phyloP scores from a whole-genome alignment of 805 yeast species.

The Monosporozyma unispora region DNA sequence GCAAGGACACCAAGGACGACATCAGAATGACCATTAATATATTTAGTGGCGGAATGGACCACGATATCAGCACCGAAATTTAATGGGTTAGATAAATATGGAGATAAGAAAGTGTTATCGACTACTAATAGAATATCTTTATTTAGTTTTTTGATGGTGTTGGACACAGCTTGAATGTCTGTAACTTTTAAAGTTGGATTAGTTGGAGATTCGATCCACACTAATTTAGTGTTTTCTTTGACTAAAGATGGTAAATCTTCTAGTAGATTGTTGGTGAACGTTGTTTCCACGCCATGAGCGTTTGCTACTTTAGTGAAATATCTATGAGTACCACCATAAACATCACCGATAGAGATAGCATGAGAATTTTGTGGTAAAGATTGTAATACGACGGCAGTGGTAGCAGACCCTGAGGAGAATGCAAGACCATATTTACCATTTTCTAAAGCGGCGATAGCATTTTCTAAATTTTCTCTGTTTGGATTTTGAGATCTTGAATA shows the following conservation, averaged over 20 bases:
- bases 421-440: slow-evolving; percentile 69
- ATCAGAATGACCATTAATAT: slow-evolving; percentile 87
- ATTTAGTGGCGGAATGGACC: slow-evolving; percentile 83
- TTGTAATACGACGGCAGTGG: slow-evolving; percentile 70
- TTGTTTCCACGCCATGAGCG: slow-evolving; percentile 63
- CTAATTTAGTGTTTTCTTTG: slow-evolving; percentile 57
- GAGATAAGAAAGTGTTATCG: slow-evolving; percentile 83
- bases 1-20: slow-evolving; percentile 82
- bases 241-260: slow-evolving; percentile 48
- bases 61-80: slow-evolving; percentile 79
- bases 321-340: slow-evolving; percentile 87
- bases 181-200: slow-evolving; percentile 80
- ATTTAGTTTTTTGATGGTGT: slow-evolving; percentile 41
- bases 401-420: slow-evolving; percentile 78
- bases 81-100: slow-evolving; percentile 80
- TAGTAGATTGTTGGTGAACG: slow-evolving; percentile 58
- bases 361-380: slow-evolving; percentile 64
- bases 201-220: slow-evolving; percentile 85
- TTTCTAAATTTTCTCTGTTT: slow-evolving; percentile 73
- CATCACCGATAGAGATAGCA: slow-evolving; percentile 73
- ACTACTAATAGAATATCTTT: slow-evolving; percentile 57
- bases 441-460: slow-evolving; percentile 71
- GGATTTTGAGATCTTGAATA: slow-evolving; percentile 83
- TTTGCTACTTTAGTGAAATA: slow-evolving; percentile 80
- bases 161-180: slow-evolving; percentile 56